These are phyloP conservation scores for Ascoidea asiatica DNA, from an alignment of 805 yeast species.

Conservation along the genomic window DNA sequence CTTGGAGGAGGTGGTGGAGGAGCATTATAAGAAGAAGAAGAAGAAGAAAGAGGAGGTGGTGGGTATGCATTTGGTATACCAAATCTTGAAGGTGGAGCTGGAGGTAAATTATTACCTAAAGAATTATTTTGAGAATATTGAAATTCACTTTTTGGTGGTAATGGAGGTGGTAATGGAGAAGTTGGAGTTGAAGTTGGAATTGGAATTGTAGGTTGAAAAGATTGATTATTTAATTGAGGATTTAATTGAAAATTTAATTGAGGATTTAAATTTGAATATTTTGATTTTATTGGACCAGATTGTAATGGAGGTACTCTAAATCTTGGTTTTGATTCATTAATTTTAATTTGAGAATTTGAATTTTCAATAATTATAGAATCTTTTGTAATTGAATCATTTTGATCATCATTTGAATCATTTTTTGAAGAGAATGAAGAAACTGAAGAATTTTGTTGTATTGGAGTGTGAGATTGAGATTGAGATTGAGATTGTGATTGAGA, in stretches of 20 bases:
- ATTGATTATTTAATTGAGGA: conserved; percentile 18
- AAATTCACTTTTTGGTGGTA: conserved; percentile 12
- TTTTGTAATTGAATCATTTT: neutral
- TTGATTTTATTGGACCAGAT: neutral
- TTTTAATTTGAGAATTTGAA: conserved; percentile 1
- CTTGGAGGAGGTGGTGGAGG: conserved; percentile 14
- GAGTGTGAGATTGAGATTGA: neutral
- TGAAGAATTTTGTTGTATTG: neutral
- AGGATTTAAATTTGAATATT: conserved; percentile 1
- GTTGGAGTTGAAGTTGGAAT: conserved; percentile 15
- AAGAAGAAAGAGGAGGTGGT: conserved; percentile 13
- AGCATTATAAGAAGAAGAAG: conserved; percentile 12
- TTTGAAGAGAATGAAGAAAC: neutral
- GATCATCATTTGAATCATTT: neutral
- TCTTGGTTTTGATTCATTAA: conserved; percentile 6
- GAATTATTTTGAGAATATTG: too few relatives aligned
- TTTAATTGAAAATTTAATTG: conserved; percentile 3
- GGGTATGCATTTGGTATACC: too few relatives aligned
- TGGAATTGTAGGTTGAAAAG: conserved; percentile 22
- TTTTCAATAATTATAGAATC: neutral
- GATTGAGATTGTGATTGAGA: conserved; percentile 4
- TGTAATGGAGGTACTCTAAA: conserved; percentile 12
- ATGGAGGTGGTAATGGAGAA: conserved; percentile 13
- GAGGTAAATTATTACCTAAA: conserved; percentile 2
- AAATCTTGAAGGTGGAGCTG: conserved; percentile 14